Percentiles rank a stretch among this genome's conserved stretches.
Conservation (phyloP, 306 rosid species). For the Vigna hirtella region DNA sequence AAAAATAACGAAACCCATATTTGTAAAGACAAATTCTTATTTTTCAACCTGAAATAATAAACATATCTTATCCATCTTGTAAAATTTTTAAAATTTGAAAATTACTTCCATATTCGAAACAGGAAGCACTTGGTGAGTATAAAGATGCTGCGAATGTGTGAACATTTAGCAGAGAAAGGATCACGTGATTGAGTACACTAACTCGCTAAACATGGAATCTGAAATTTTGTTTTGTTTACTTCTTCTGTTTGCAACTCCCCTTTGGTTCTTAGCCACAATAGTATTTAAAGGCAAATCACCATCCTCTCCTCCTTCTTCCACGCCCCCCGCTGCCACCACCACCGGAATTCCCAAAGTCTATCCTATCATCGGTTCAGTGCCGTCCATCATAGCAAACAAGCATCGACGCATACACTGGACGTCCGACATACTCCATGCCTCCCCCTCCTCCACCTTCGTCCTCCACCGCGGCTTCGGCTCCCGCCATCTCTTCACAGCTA, state of each 20-base stretch:
- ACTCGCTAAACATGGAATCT: constrained; percentile 13
- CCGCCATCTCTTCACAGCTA: constrained; percentile 59
- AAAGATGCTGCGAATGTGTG: too few species aligned
- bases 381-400: constrained; percentile 48
- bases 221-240: background rate
- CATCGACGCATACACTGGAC: constrained; percentile 61
- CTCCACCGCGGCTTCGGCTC: constrained; percentile 54
- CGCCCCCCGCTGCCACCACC: background rate
- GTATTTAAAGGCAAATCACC: background rate
- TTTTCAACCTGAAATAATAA: too few species aligned
- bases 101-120: too few species aligned
- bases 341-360: constrained; percentile 54
- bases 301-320: background rate
- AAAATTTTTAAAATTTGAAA: too few species aligned
- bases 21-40: too few species aligned
- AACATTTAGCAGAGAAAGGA: background rate
- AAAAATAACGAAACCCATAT: too few species aligned
- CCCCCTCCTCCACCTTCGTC: constrained; percentile 63
- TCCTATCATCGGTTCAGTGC: constrained; percentile 62
- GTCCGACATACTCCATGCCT: constrained; percentile 58
- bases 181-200: background rate
- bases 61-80: too few species aligned
- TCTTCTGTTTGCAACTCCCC: background rate
- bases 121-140: too few species aligned
- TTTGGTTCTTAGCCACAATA: constrained; percentile 39